Evolutionary conservation across 768 basidiomycete genomes (phyloP).

Genomic region (Cubamyces sp.): DNA sequence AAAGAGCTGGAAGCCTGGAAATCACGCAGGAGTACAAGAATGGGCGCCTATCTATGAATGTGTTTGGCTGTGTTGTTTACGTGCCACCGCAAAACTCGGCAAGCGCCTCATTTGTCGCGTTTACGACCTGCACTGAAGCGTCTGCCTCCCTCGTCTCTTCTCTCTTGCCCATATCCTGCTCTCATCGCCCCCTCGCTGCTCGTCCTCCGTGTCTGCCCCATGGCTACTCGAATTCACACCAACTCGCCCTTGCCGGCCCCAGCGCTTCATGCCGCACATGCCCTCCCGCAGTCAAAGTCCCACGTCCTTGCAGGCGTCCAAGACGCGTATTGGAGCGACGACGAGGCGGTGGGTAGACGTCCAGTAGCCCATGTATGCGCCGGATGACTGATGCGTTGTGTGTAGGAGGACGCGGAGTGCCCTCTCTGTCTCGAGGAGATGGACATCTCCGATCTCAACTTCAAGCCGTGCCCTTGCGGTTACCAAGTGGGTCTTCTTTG

Average conservation of each 20-base stretch:
- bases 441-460: constrained; percentile 98
- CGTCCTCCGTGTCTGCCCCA: constrained; percentile 40
- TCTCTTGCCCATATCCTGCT: constrained; percentile 16
- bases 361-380: constrained; percentile 2
- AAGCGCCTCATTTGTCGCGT: constrained; percentile 34
- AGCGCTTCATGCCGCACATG: constrained; percentile 71
- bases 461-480: constrained; percentile 98
- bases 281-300: constrained; percentile 78
- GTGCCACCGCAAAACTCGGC: constrained; percentile 31
- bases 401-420: constrained; percentile 95
- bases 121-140: constrained; percentile 24
- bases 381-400: constrained; percentile 1
- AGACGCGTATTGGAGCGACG: constrained; percentile 97
- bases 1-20: no score
- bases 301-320: constrained; percentile 88
- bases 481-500: constrained; percentile 71
- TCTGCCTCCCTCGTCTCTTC: constrained; percentile 16
- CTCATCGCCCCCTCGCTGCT: constrained; percentile 14
- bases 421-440: constrained; percentile 98
- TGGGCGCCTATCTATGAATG: constrained; percentile 19
- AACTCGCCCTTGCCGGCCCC: constrained; percentile 75
- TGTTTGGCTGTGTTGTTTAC: constrained; percentile 34
- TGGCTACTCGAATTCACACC: constrained; percentile 62
- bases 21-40: not conserved
- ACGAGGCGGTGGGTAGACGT: constrained; percentile 69